Evolutionary conservation across 2,329 filamentous ascomycete genomes (phyloP), one percentile per base, ranked within the genome.

Genomic region (Lachnellula suecica): DNA sequence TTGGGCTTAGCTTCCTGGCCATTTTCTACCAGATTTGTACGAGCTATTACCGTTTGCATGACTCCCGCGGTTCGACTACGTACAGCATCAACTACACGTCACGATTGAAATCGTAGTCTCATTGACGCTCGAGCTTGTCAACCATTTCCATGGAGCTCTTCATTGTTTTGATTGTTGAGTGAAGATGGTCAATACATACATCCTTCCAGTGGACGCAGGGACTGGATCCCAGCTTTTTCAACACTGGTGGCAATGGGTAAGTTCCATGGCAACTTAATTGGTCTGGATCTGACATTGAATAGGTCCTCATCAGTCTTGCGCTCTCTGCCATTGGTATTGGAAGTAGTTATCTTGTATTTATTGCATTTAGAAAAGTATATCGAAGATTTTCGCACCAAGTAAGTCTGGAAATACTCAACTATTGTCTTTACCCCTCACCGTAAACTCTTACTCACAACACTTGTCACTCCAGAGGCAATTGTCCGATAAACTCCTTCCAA

Each of bases 211-310:
- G 9, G 40, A 53, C 23, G 60, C 60, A 22, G 54, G 71, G n/a
- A 65, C 66, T 46, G 72, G 71, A 69, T 49, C 59, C 42, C 44
- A 58, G 11, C 70, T 73, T 67, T 69, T 60, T 47, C 48, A 59
- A 6, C 58, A 71, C 53, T 74, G 71, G 72, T 74, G 72, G 72
- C 70, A 73, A 54, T 69, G 66, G 65, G 72, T 74, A 53, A 49
- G 41, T 20, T 20, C 10, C 17, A 40, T 27, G 11, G 7, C 6
- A 24, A 13, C 11, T 19, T 29, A 9, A 6, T 62, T 54, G 67
- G 22, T 17, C 66, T 66, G 44, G 64, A 44, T 35, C 41, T 23
- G 40, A 45, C 35, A 25, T 29, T 25, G 3, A 27, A 37, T 22
- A 72, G 71, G 56, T 71, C 27, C 62, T 71, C 22, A 65, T 71